phyloP scores from a whole-genome alignment of 805 yeast genomes.

The Schizosaccharomyces octosporus region DNA sequence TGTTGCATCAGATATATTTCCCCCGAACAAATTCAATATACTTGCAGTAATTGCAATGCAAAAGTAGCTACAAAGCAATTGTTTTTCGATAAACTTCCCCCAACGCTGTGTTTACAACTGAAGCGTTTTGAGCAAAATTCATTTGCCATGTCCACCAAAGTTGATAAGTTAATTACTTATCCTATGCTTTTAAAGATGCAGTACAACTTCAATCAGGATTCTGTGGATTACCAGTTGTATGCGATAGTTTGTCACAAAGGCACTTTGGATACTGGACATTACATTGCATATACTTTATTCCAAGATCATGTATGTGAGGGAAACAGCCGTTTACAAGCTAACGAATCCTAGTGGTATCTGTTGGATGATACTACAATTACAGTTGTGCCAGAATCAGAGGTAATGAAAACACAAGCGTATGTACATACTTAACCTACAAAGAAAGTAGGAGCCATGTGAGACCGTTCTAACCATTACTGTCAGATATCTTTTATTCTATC shows the following conservation, averaged over 20 bases:
- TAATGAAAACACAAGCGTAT: constrained; percentile 51
- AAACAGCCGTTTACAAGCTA: neutral
- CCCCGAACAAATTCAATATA: neutral
- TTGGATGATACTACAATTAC: constrained; percentile 77
- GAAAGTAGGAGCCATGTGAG: neutral
- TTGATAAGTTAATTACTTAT: constrained; percentile 13
- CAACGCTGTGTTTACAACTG: constrained; percentile 60
- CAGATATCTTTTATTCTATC: constrained; percentile 7
- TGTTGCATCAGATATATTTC: neutral
- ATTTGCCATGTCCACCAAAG: neutral
- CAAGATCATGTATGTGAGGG: constrained; percentile 14
- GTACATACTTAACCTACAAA: neutral
- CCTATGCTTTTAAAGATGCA: neutral
- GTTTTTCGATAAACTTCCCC: constrained; percentile 42
- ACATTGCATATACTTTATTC: constrained; percentile 52
- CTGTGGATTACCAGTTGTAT: constrained; percentile 52
- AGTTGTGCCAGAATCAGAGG: constrained; percentile 36
- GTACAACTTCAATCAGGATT: neutral
- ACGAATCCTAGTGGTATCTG: constrained; percentile 39
- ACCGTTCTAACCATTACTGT: neutral
- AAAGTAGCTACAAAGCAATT: constrained; percentile 53
- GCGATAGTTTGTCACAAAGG: constrained; percentile 81
- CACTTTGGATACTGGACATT: constrained; percentile 87
- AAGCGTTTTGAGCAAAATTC: constrained; percentile 17
- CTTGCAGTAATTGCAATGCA: constrained; percentile 6